Evolutionary conservation across 1,139 yeast genomes (phyloP).

Genomic region (Zygosaccharomyces pseudobailii): DNA sequence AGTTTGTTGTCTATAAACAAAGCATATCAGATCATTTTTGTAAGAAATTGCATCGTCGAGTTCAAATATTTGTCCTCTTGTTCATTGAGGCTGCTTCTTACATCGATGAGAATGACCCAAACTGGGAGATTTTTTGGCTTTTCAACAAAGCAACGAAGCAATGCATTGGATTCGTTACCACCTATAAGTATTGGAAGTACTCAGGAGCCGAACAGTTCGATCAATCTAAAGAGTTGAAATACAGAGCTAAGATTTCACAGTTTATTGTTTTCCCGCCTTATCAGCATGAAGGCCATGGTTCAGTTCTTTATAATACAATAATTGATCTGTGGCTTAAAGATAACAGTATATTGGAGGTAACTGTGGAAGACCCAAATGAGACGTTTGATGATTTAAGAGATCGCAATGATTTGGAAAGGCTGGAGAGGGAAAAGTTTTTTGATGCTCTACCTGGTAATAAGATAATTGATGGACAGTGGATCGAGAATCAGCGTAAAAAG

Average conservation of each 20-base stretch:
- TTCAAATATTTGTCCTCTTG: constrained; percentile 73
- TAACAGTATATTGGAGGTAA: constrained; percentile 58
- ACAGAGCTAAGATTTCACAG: constrained; percentile 80
- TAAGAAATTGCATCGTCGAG: constrained; percentile 54
- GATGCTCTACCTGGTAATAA: constrained; percentile 16
- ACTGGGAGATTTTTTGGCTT: constrained; percentile 58
- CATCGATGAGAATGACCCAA: constrained; percentile 67
- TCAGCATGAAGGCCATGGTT: constrained; percentile 70
- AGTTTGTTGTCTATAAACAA: constrained; percentile 36
- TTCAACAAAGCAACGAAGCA: constrained; percentile 29
- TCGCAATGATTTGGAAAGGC: constrained; percentile 62
- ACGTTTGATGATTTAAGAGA: constrained; percentile 89
- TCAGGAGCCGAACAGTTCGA: constrained; percentile 58
- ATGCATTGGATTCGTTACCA: constrained; percentile 77
- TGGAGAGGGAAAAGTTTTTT: constrained; percentile 37
- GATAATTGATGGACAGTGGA: constrained; percentile 39
- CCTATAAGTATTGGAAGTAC: constrained; percentile 79
- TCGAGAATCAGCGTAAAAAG: constrained; percentile 32
- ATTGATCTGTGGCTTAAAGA: constrained; percentile 53
- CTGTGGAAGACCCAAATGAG: constrained; percentile 94
- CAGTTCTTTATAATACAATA: constrained; percentile 54
- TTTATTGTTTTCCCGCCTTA: constrained; percentile 78
- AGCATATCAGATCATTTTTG: constrained; percentile 37
- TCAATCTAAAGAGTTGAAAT: constrained; percentile 31
- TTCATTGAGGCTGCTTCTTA: constrained; percentile 94